phyloP scores from a whole-genome alignment of 306 rosid species.

The Datisca glomerata region DNA sequence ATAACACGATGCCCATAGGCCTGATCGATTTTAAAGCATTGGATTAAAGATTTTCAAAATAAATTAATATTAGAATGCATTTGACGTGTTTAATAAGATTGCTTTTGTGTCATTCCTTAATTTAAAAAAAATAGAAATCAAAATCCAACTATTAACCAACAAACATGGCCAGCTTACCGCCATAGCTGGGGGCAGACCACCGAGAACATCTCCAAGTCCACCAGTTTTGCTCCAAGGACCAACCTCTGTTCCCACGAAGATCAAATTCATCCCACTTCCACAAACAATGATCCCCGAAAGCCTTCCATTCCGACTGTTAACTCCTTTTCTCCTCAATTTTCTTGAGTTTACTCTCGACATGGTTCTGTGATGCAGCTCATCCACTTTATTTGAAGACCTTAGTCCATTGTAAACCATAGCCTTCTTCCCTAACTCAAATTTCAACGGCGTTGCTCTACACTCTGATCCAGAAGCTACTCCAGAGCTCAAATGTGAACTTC shows the following conservation, averaged over 20 bases:
- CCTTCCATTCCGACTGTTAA: slow-evolving; percentile 14
- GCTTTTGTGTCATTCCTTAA: too few relatives aligned
- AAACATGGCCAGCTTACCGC: slow-evolving; percentile 31
- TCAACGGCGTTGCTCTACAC: slow-evolving; percentile 16
- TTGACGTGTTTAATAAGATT: too few relatives aligned
- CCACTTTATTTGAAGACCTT: slow-evolving; percentile 39
- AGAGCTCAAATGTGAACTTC: slow-evolving; percentile 15
- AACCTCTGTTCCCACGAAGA: slow-evolving; percentile 53
- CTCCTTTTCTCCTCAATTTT: slow-evolving; percentile 13
- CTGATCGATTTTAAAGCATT: too few relatives aligned
- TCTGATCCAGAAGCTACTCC: slow-evolving; percentile 18
- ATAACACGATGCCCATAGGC: slow-evolving; percentile 72
- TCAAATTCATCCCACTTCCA: slow-evolving; percentile 25
- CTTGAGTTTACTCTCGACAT: slow-evolving; percentile 10
- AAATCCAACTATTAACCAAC: slow-evolving; percentile 5
- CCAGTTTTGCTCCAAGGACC: slow-evolving; percentile 84
- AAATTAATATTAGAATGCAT: too few relatives aligned
- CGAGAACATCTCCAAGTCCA: slow-evolving; percentile 84
- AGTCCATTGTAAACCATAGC: slow-evolving; percentile 37
- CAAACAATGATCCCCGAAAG: slow-evolving; percentile 24
- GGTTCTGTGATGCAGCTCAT: slow-evolving; percentile 23
- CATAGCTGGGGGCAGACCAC: slow-evolving; percentile 72
- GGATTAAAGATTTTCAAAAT: too few relatives aligned
- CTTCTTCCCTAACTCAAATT: slow-evolving; percentile 19
- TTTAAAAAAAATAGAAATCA: too few relatives aligned